Base-by-base conservation (phyloP, 75 land plant genomes). In the Azolla pinnata region DNA sequence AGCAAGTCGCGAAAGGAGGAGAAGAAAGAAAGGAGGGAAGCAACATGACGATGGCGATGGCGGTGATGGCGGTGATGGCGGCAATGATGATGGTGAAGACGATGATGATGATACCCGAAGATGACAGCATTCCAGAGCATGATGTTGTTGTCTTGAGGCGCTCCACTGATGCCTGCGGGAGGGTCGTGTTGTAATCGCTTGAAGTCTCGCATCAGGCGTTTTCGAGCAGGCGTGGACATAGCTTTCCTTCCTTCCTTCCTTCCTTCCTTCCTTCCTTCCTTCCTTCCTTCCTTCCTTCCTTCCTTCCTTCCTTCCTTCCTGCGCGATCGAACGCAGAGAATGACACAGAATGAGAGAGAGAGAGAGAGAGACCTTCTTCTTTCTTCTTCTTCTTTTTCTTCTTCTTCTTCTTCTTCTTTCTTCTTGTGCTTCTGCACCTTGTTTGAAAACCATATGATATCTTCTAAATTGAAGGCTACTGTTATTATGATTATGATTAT, bases 71-170 rank as follows among this genome's bases (percentile, higher is more conserved):
- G n/a, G n/a, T n/a, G n/a, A n/a, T n/a, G n/a, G n/a, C n/a, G n/a
- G n/a, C n/a, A n/a, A n/a, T n/a, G n/a, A n/a, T n/a, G n/a, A n/a
- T n/a, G n/a, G n/a, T n/a, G n/a, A n/a, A n/a, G n/a, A n/a, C n/a
- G n/a, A n/a, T n/a, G n/a, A n/a, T n/a, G n/a, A n/a, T n/a, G n/a
- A n/a, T n/a, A n/a, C 91, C 91, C 91, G 69, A 84, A 87, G 48
- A 87, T 84, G 4, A 87, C 84, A 44, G 87, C 87, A 63, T 87
- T 87, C 91, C 91, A 87, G 0, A 83, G 87, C 87, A 87, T 83
- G 24, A 87, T 87, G 67, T 87, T 87, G 60, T 87, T 87, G 56
- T 87, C 91, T 8, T 83, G 87, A 12, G 87, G 91, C 0, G 91
- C 87, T 0, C 91, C 88, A 54, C 88, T 87, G 56, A 87, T 84